Base-by-base conservation (phyloP, 768 basidiomycete species). In the Pisolithus tinctorius region DNA sequence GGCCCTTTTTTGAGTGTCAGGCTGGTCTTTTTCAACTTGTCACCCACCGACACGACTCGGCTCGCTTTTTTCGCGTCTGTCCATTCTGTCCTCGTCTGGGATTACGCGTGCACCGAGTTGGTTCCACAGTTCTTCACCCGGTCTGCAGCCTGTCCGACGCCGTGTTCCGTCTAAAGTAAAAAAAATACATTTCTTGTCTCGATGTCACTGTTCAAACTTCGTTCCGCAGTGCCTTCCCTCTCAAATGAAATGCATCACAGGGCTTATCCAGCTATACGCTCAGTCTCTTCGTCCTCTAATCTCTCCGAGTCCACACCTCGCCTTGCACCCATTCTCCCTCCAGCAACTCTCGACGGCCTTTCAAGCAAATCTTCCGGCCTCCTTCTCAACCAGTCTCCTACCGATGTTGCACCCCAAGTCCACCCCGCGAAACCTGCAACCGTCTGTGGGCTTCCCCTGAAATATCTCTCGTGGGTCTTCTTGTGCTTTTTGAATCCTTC, bases 391-490 rank as follows among this genome's bases (percentile, higher is more conserved):
- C 65, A 68, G 44, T 58, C 64, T 8, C 62, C 69, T 0, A 60
- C 63, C 34, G 66, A 66, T 10, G 71, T 71, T 14, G 60, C 60
- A 4, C 67, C 61, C 20, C 71, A 69, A 48, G 58, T 45, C 39
- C 62, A 60, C 17, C 47, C 52, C 3, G 47, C 55, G 11, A 70
- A 56, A 52, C 55, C 61, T 0, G 84, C 86, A 0, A 80, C 76
- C 11, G 70, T 88, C 54, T 87, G 74, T 53, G 87, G 87, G 9
- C 58, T 88, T 60, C 86, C 85, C 13, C 71, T 88, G 59, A 88
- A 88, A 84, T 88, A 87, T 54, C 76, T 88, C 11, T 87, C 86
- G 85, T 87, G 63, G 72, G 86, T 75, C 27, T 36, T 41, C 3
- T 42, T 39, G 29, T 26, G 1, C 42, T 48, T 2, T 45, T 52